Evolutionary conservation across 495 filamentous ascomycete genomes (phyloP), one percentile per base, ranked within the genome.

Genomic region (Rhypophila decipiens): DNA sequence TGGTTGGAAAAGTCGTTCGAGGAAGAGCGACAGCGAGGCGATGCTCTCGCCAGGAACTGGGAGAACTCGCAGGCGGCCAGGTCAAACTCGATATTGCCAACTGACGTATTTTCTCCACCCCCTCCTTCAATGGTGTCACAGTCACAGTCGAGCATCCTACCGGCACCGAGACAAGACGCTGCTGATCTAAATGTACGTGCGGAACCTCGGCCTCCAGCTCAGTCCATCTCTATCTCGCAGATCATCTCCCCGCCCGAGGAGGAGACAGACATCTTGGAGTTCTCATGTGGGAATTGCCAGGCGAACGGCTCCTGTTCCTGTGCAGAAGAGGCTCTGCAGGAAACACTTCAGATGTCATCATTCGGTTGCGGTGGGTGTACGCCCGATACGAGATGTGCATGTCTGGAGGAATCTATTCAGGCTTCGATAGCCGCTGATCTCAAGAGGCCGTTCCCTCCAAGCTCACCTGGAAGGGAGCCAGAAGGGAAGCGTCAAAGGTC

Each of bases 301-400:
- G 57, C 71, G 3, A 66, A 58, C 18, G 74, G 72, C 9, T 49
- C 59, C 8, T 83, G 78, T 50, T 70, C 68, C 35, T 83, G 79
- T 51, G 71, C 72, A 19, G 70, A 78, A 5, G 65, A 74, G 39
- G 74, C 68, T 29, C 63, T 77, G 15, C 62, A 63, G 22, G 33
- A 47, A 33, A 52, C 56, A 65, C 8, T 34, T 61, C 10, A 59
- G n/a, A n/a, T n/a, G n/a, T n/a, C n/a, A n/a, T n/a, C 73, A 0
- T 51, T 78, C 31, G 82, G 80, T 1, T 90, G 86, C 59, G 78
- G 75, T 22, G 76, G 78, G 22, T 90, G 86, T 57, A 78, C 74
- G 12, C 38, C 73, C 39, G 62, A 69, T 47, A 67, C 56, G 51
- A 78, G 67, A 51, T 90, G 86, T 52, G 76, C 82, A 51, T 90